Conservation (phyloP, 805 yeast genomes). For the Pichia heedii region DNA sequence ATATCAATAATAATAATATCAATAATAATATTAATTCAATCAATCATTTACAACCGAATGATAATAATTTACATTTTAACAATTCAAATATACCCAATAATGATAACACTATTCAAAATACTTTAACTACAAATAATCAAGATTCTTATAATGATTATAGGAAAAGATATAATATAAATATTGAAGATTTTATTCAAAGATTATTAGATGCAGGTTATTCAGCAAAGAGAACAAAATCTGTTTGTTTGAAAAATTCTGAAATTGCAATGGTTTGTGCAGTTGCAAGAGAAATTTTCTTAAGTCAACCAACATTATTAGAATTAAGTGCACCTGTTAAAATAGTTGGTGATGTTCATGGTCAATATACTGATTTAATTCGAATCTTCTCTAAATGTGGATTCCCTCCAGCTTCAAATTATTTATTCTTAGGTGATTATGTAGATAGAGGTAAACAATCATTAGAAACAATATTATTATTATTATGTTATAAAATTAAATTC, state of each 20-base stretch:
- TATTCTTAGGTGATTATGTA: slow-evolving; percentile 93
- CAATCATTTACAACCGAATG: too few relatives aligned
- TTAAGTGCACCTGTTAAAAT: slow-evolving; percentile 79
- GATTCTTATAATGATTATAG: slow-evolving; percentile 3
- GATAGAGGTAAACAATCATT: slow-evolving; percentile 95
- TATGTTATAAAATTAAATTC: slow-evolving; percentile 91
- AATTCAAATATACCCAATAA: not conserved
- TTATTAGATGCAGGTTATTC: slow-evolving; percentile 92
- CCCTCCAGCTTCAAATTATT: slow-evolving; percentile 88
- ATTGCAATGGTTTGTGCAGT: slow-evolving; percentile 78
- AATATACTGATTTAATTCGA: slow-evolving; percentile 83
- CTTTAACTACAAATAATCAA: not conserved
- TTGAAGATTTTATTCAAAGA: slow-evolving; percentile 86
- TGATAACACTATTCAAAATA: too few relatives aligned
- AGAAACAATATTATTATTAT: slow-evolving; percentile 78
- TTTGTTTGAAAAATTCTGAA: slow-evolving; percentile 85
- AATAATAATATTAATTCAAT: not conserved
- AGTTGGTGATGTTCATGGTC: slow-evolving; percentile 96
- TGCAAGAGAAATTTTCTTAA: slow-evolving; percentile 81
- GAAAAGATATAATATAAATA: slow-evolving; percentile 27
- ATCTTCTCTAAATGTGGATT: slow-evolving; percentile 93
- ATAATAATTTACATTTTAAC: not conserved
- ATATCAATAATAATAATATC: not conserved
- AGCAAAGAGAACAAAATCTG: slow-evolving; percentile 83
- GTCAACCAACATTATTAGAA: slow-evolving; percentile 86